Evolutionary conservation across 768 basidiomycete species (phyloP).

Genomic region (Leucosporidium scottii): DNA sequence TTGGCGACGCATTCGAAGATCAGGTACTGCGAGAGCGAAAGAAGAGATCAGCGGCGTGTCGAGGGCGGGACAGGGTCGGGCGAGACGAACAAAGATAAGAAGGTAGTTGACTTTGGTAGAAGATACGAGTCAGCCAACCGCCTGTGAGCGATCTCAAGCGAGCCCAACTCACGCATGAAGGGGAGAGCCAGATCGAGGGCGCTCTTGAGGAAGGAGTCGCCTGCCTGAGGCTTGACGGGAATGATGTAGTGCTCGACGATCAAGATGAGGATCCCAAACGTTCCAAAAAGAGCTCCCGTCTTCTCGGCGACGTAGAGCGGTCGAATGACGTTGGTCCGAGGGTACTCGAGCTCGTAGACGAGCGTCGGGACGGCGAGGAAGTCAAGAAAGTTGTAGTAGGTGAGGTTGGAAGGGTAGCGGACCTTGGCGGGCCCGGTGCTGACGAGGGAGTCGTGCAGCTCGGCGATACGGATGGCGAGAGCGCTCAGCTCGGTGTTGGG

Average conservation of each 20-base stretch:
- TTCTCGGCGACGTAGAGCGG: slow-evolving; percentile 69
- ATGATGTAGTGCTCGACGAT: slow-evolving; percentile 91
- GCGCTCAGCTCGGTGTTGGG: slow-evolving; percentile 58
- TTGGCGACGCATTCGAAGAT: slow-evolving; percentile 86
- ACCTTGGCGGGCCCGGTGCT: slow-evolving; percentile 61
- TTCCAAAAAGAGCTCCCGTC: slow-evolving; percentile 82
- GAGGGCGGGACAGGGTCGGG: slow-evolving; percentile 36
- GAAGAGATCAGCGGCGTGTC: neutral
- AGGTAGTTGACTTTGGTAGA: slow-evolving; percentile 10
- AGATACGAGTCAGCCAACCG: no score
- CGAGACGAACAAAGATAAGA: slow-evolving; percentile 27
- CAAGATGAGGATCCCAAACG: slow-evolving; percentile 77
- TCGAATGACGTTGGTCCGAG: slow-evolving; percentile 66
- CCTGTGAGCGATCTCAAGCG: slow-evolving; percentile 12
- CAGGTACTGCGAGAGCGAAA: slow-evolving; percentile 5
- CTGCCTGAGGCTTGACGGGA: slow-evolving; percentile 55
- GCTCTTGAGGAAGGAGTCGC: slow-evolving; percentile 62
- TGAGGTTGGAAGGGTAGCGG: slow-evolving; percentile 78
- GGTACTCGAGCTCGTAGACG: slow-evolving; percentile 95
- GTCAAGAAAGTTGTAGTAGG: slow-evolving; percentile 67
- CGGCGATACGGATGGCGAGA: slow-evolving; percentile 67
- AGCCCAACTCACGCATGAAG: slow-evolving; percentile 56
- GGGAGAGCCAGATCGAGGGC: slow-evolving; percentile 82
- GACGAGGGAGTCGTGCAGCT: slow-evolving; percentile 66
- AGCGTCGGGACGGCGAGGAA: slow-evolving; percentile 86